phyloP scores from a whole-genome alignment of 2,329 filamentous ascomycete species.

The Scytalidium lignicola region DNA sequence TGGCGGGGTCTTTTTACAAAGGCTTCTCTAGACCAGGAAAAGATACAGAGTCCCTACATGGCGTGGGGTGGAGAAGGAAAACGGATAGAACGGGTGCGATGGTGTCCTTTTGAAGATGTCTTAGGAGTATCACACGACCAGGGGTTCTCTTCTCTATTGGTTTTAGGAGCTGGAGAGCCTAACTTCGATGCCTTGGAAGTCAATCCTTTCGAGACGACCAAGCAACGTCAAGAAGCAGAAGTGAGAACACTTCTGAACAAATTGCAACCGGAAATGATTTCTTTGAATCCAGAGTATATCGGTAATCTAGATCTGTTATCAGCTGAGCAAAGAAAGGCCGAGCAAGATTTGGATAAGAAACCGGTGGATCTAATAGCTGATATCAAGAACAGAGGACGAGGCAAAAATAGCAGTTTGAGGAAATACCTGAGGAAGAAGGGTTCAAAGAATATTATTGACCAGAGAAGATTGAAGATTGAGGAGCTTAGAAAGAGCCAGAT shows the following conservation, averaged over 20 bases:
- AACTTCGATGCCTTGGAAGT: conserved; percentile 92
- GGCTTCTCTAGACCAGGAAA: conserved; percentile 63
- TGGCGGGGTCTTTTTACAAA: conserved; percentile 89
- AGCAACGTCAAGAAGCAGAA: conserved; percentile 89
- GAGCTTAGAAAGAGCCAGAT: conserved; percentile 68
- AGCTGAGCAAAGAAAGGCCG: conserved; percentile 69
- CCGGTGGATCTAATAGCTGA: conserved; percentile 52
- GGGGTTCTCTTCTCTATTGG: too few species aligned
- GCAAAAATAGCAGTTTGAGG: conserved; percentile 83
- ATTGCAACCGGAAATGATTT: conserved; percentile 94
- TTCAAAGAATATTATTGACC: conserved; percentile 90
- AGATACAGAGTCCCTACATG: conserved; percentile 87
- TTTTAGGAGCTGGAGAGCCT: conserved; percentile 91
- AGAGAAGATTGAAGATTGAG: conserved; percentile 82
- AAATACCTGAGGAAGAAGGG: conserved; percentile 90
- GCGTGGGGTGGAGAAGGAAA: conserved; percentile 84
- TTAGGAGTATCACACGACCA: conserved; percentile 79
- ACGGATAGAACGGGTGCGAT: conserved; percentile 72
- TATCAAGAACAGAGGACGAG: conserved; percentile 72
- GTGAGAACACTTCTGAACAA: conserved; percentile 90
- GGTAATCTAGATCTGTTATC: conserved; percentile 80
- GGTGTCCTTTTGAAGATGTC: conserved; percentile 94
- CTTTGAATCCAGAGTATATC: conserved; percentile 85
- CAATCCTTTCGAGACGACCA: conserved; percentile 91
- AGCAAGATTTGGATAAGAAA: conserved; percentile 74